These are phyloP conservation scores for Botrytis aclada DNA, from an alignment of 2,329 filamentous ascomycete species.

Conservation along the genomic window DNA sequence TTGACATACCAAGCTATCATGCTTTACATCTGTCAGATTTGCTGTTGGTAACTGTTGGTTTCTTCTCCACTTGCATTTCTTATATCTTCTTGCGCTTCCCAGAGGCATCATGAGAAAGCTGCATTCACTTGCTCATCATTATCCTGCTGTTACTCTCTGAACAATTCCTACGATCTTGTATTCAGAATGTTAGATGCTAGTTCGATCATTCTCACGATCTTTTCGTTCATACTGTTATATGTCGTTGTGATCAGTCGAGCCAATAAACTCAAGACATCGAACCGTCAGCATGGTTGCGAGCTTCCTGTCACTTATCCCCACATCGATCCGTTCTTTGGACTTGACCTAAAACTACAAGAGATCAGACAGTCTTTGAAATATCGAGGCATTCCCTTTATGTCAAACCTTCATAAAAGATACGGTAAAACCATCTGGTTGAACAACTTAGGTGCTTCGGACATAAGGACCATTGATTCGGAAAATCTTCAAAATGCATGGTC, in stretches of 20 bases:
- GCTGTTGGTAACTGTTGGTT: neutral
- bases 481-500: neutral
- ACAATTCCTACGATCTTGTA: no score
- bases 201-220: neutral
- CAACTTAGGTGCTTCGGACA: neutral
- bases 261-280: neutral
- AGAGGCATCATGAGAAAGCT: neutral
- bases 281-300: neutral
- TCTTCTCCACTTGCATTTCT: neutral
- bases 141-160: neutral
- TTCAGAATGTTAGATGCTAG: neutral
- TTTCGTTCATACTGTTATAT: neutral
- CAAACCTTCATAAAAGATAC: slow-evolving; percentile 3
- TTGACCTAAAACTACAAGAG: slow-evolving; percentile 9
- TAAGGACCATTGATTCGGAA: slow-evolving; percentile 5
- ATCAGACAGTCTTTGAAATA: neutral
- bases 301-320: slow-evolving; percentile 4
- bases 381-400: neutral
- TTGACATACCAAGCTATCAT: neutral
- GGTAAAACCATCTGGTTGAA: neutral
- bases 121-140: no score
- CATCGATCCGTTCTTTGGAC: slow-evolving; percentile 11
- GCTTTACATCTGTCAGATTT: neutral
- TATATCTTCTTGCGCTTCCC: neutral
- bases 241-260: neutral